Evolutionary conservation across 345 rosid genomes (phyloP).

Genomic region (Microcos paniculata): DNA sequence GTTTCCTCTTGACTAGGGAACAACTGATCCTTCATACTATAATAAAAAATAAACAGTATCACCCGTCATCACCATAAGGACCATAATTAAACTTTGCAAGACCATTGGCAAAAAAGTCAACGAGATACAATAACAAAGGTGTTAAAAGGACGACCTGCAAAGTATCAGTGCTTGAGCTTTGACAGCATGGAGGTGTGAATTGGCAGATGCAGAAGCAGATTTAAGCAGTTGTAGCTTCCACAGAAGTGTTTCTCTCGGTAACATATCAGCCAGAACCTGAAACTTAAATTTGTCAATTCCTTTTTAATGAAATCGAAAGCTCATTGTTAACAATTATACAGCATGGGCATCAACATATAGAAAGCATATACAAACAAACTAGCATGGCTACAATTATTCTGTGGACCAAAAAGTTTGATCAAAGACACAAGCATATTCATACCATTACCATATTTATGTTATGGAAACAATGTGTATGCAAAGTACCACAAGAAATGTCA

Average conservation of each 20-base stretch:
- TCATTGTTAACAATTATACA: not conserved
- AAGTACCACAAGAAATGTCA: not conserved
- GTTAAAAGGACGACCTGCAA: slow-evolving; percentile 42
- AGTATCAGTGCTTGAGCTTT: slow-evolving; percentile 61
- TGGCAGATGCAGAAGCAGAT: slow-evolving; percentile 62
- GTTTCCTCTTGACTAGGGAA: slow-evolving; percentile 73
- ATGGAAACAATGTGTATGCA: not conserved
- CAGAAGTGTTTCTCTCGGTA: slow-evolving; percentile 62
- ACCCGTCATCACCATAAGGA: not conserved
- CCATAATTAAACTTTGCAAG: not conserved
- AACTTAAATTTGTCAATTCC: slow-evolving; percentile 22
- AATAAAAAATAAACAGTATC: not conserved
- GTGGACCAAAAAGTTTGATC: slow-evolving; percentile 9
- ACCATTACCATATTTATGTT: not conserved
- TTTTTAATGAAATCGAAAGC: slow-evolving; percentile 11
- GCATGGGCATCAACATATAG: slow-evolving; percentile 43
- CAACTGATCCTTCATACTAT: slow-evolving; percentile 76
- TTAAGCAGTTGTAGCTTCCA: slow-evolving; percentile 78
- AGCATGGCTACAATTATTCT: slow-evolving; percentile 61
- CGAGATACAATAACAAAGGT: slow-evolving; percentile 6
- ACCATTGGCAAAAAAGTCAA: not conserved
- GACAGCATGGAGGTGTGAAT: slow-evolving; percentile 53
- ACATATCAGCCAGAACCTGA: slow-evolving; percentile 60
- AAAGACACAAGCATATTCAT: not conserved
- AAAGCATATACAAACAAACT: slow-evolving; percentile 43